Evolutionary conservation across 139 green algal genomes (phyloP).

Genomic region (Pseudopediastrum boryanum): DNA sequence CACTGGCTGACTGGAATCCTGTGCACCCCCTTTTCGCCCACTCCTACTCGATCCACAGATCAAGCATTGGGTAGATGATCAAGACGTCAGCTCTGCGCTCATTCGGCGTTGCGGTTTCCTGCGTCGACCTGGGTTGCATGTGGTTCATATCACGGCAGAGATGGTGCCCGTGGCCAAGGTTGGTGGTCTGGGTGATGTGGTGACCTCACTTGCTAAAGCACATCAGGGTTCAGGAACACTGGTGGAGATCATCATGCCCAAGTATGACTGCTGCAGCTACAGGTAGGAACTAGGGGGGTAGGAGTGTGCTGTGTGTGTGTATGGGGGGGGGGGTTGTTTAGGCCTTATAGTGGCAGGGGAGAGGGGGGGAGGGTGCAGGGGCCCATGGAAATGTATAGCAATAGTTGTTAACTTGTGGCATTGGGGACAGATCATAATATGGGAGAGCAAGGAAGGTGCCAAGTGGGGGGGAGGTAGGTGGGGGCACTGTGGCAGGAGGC

Average conservation of each 20-base stretch:
- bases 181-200: slow-evolving; percentile 91
- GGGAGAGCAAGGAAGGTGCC: too few species aligned
- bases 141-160: slow-evolving; percentile 93
- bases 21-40: not conserved
- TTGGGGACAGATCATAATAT: too few species aligned
- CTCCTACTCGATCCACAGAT: not conserved
- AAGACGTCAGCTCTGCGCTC: slow-evolving; percentile 36
- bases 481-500: too few species aligned
- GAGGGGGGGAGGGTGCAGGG: too few species aligned
- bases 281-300: slow-evolving; percentile 1
- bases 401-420: too few species aligned
- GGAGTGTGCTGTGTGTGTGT: not conserved
- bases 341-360: too few species aligned
- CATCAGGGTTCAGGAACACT: slow-evolving; percentile 77
- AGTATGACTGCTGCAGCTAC: slow-evolving; percentile 94
- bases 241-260: slow-evolving; percentile 86
- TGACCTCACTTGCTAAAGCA: slow-evolving; percentile 83
- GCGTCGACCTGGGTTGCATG: slow-evolving; percentile 57
- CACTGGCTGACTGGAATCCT: not conserved
- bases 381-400: too few species aligned
- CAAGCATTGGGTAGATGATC: slow-evolving; percentile 8
- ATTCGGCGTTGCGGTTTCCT: slow-evolving; percentile 33
- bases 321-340: not conserved
- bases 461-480: too few species aligned
- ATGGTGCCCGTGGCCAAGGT: slow-evolving; percentile 99